A percentile compares a stretch with the other conserved stretches of the same genome.
Evolutionary conservation across 805 yeast genomes (phyloP).

Genomic region (Metschnikowia cubensis): DNA sequence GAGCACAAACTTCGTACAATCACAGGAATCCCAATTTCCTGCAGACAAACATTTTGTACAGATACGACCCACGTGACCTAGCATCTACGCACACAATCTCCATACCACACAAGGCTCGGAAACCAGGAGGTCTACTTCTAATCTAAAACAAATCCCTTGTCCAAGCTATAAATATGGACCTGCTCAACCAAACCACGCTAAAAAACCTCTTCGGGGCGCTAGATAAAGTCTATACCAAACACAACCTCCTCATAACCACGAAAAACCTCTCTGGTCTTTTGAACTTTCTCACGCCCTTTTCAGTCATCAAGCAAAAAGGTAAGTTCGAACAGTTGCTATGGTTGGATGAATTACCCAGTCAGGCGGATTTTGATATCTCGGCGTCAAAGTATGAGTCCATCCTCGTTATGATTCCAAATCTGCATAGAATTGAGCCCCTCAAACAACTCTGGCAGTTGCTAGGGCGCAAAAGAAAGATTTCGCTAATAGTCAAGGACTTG

Average conservation of each 20-base stretch:
- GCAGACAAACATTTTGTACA: too few species aligned
- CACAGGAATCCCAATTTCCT: too few species aligned
- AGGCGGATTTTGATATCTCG: not conserved
- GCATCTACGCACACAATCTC: too few species aligned
- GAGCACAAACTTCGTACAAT: too few species aligned
- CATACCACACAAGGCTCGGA: too few species aligned
- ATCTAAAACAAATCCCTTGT: too few species aligned
- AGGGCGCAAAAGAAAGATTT: conserved; percentile 14
- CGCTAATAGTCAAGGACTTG: conserved; percentile 34
- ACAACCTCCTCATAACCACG: conserved; percentile 38
- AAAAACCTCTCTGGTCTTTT: conserved; percentile 44
- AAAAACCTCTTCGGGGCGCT: conserved; percentile 21
- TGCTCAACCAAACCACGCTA: conserved; percentile 19
- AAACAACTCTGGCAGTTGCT: conserved; percentile 8
- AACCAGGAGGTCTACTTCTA: too few species aligned
- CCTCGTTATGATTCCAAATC: conserved; percentile 6
- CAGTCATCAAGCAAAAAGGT: conserved; percentile 45
- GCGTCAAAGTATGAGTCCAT: conserved; percentile 5
- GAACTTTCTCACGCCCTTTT: conserved; percentile 54
- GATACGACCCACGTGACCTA: too few species aligned
- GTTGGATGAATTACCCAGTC: conserved; percentile 11
- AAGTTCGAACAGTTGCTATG: conserved; percentile 31
- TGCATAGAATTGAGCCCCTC: conserved; percentile 6
- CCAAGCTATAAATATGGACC: not conserved
- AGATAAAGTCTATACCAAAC: conserved; percentile 22